Conservation (phyloP, 78 protist species). For the Neovahlkampfia damariscottae region DNA sequence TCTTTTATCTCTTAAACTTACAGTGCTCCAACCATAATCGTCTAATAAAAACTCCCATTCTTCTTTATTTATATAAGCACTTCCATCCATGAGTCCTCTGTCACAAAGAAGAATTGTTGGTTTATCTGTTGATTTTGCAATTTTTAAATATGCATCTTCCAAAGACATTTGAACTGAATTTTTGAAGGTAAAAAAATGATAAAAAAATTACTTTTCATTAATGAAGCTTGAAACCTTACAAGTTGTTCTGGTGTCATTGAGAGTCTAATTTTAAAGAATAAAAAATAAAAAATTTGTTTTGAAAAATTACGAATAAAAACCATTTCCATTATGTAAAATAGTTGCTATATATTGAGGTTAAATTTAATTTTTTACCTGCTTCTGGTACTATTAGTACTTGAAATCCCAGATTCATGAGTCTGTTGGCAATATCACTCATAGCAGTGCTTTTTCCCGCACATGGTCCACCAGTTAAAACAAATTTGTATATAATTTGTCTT, state of each 20-base stretch:
- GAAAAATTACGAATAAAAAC: too few relatives aligned
- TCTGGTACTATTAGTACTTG: slow-evolving; percentile 17
- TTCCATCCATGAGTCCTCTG: slow-evolving; percentile 33
- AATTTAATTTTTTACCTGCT: too few relatives aligned
- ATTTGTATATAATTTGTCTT: neutral
- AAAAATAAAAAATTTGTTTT: too few relatives aligned
- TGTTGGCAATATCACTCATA: neutral
- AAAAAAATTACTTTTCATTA: too few relatives aligned
- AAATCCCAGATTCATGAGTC: slow-evolving; percentile 10
- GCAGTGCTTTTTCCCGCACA: slow-evolving; percentile 26
- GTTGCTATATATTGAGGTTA: too few relatives aligned
- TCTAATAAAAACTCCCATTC: neutral
- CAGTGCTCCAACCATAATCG: neutral
- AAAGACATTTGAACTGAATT: slow-evolving; percentile 12
- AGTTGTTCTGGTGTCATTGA: too few relatives aligned
- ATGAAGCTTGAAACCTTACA: too few relatives aligned
- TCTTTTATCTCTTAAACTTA: slow-evolving; percentile 9
- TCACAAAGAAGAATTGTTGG: slow-evolving; percentile 24
- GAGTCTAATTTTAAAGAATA: too few relatives aligned
- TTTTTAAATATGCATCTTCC: slow-evolving; percentile 6
- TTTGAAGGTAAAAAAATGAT: too few relatives aligned
- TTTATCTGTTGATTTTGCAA: neutral
- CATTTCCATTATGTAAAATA: too few relatives aligned
- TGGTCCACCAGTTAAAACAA: slow-evolving; percentile 27
- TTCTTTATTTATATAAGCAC: neutral